These are phyloP conservation scores for Fusarium sp. DNA, from an alignment of 2,329 filamentous ascomycete species.

Conservation along the genomic window DNA sequence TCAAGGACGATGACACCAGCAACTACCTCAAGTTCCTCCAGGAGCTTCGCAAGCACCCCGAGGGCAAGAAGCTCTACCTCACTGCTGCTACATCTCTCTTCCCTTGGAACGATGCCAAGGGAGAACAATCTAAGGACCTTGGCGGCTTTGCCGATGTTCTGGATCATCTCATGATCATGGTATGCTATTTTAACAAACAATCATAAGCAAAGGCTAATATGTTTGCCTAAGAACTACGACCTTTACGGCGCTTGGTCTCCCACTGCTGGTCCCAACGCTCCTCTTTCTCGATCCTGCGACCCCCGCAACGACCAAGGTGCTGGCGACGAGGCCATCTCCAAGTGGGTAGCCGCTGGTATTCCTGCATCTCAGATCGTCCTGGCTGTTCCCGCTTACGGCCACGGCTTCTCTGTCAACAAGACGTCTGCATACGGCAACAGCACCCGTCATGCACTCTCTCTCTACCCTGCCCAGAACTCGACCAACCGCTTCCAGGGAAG, in stretches of 20 bases:
- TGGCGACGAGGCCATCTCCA: slow-evolving; percentile 16
- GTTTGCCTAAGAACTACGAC: slow-evolving; percentile 33
- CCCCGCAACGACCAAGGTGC: slow-evolving; percentile 38
- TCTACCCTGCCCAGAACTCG: slow-evolving; percentile 38
- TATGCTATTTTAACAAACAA: not conserved
- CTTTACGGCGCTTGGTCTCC: slow-evolving; percentile 38
- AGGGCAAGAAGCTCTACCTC: slow-evolving; percentile 27
- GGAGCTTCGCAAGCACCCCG: slow-evolving; percentile 34
- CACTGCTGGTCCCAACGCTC: slow-evolving; percentile 35
- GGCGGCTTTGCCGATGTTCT: slow-evolving; percentile 37
- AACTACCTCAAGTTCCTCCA: slow-evolving; percentile 42
- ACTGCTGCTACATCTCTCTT: slow-evolving; percentile 40
- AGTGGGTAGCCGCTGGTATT: slow-evolving; percentile 37
- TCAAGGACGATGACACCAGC: slow-evolving; percentile 39
- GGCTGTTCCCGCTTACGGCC: slow-evolving; percentile 34
- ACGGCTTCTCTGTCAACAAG: slow-evolving; percentile 40
- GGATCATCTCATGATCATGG: slow-evolving; percentile 46
- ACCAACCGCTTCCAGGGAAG: slow-evolving; percentile 43
- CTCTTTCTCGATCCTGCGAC: slow-evolving; percentile 29
- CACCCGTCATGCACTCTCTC: slow-evolving; percentile 17
- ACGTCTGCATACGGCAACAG: slow-evolving; percentile 21
- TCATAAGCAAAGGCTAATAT: not conserved
- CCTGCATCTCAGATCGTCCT: slow-evolving; percentile 38
- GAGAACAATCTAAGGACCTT: slow-evolving; percentile 27
- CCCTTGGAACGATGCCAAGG: slow-evolving; percentile 40